phyloP scores from a whole-genome alignment of 1,284 basidiomycete species.

The Porogramme epimiltina region DNA sequence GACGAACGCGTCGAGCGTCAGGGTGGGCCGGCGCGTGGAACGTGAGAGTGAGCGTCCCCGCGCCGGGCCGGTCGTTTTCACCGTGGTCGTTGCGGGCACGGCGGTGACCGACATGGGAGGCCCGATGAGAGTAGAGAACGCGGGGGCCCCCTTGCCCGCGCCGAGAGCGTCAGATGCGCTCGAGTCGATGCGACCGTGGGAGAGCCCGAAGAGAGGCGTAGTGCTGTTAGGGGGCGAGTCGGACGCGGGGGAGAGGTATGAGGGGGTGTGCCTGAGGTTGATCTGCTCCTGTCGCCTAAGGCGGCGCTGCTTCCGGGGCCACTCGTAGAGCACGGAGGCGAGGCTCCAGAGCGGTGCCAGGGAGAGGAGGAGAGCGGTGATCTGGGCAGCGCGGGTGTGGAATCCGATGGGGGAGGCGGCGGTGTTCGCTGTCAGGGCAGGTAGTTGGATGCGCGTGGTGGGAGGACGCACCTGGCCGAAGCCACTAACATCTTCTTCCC shows the following conservation, averaged over 20 bases:
- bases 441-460: background rate
- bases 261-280: constrained; percentile 19
- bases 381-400: no score
- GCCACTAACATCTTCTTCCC: constrained; percentile 29
- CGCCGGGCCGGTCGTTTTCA: background rate
- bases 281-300: no score
- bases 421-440: background rate
- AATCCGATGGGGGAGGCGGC: no score
- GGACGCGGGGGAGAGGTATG: background rate
- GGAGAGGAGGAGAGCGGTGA: constrained; percentile 27
- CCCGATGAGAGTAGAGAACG: background rate
- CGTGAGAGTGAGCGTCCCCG: no score
- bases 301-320: no score
- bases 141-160: background rate
- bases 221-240: background rate
- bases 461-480: constrained; percentile 28
- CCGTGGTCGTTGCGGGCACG: background rate
- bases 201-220: background rate
- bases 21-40: no score
- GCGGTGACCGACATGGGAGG: background rate
- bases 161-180: background rate
- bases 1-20: no score
- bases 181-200: background rate
- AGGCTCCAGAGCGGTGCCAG: constrained; percentile 32
- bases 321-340: constrained; percentile 27